Evolutionary conservation across 208 protist genomes (phyloP), one percentile per base, ranked within the genome.

Genomic region (Trypanosoma theileri): DNA sequence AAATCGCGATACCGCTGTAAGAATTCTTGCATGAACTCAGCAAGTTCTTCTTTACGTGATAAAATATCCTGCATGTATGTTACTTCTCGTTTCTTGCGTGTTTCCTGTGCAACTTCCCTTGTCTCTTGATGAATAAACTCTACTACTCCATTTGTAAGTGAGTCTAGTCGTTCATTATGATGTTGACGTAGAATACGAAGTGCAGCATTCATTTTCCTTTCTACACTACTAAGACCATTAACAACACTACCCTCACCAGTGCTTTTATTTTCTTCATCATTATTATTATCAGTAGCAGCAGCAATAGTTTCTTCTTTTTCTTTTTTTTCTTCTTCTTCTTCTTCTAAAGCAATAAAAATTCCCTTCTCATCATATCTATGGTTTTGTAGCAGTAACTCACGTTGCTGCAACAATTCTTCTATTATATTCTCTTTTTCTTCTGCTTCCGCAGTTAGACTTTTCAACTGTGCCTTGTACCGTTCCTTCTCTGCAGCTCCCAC

Each of bases 51-150:
- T 56, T 87, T 84, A 45, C 83, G 80, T 31, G 56, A 24, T 19
- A 81, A 22, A 22, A 71, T 69, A 54, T 92, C 82, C 42, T 81
- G 66, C 19, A 76, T 48, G 76, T 81, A 92, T 41, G 44, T 59
- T 8, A 66, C 17, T 63, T 80, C 79, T 7, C 79, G 84, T 0
- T n/a, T 28, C 31, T 70, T 54, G 8, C 83, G 80, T 28, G 82
- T 69, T 19, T 70, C 60, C 59, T 84, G 75, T 1, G 82, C 82
- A 10, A 73, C 75, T n/a, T 76, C 69, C 7, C 77, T 61, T 21
- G 86, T 83, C 52, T 84, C 72, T 26, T 24, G 50, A 74, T 88
- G 86, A 48, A 92, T 65, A 58, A 80, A 77, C 40, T 82, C 78
- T 7, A 92, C 77, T 16, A 92, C 81, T n/a, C 62, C 46, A 19